Percentiles rank a stretch among this genome's conserved stretches.
Evolutionary conservation across 208 protist species (phyloP).

Genomic region (Phytomonas serpens): DNA sequence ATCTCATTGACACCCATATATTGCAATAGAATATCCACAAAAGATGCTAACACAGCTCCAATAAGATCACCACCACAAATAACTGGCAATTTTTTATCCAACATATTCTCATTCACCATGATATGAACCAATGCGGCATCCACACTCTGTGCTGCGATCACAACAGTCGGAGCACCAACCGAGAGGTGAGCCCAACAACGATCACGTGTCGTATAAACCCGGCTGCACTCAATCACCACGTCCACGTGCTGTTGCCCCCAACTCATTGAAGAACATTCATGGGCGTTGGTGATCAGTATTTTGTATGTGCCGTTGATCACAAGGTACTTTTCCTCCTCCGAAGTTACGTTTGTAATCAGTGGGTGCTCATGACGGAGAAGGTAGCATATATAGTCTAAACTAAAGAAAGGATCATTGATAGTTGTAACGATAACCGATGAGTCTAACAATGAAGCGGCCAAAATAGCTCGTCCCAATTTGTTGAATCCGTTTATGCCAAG

Average conservation of each 20-base stretch:
- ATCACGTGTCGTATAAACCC: conserved; percentile 93
- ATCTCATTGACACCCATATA: conserved; percentile 91
- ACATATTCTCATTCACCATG: conserved; percentile 91
- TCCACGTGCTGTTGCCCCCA: conserved; percentile 88
- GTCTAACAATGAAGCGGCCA: conserved; percentile 74
- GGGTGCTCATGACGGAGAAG: conserved; percentile 91
- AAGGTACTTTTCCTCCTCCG: conserved; percentile 41
- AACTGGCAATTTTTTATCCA: conserved; percentile 56
- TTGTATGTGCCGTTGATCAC: conserved; percentile 35
- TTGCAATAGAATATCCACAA: conserved; percentile 93
- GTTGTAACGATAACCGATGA: conserved; percentile 66
- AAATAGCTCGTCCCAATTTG: conserved; percentile 90
- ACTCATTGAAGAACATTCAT: conserved; percentile 83
- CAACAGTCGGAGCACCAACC: conserved; percentile 93
- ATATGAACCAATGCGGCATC: conserved; percentile 94
- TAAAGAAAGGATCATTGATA: conserved; percentile 95
- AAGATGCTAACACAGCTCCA: conserved; percentile 97
- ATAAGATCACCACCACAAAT: conserved; percentile 96
- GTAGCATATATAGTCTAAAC: conserved; percentile 91
- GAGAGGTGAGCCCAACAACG: conserved; percentile 87
- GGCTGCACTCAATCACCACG: conserved; percentile 97
- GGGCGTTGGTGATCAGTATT: conserved; percentile 22
- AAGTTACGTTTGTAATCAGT: conserved; percentile 16
- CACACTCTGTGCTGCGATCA: conserved; percentile 96
- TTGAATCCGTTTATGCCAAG: conserved; percentile 96